Evolutionary conservation across 805 yeast genomes (phyloP).

Genomic region (Ogataea saltuana): DNA sequence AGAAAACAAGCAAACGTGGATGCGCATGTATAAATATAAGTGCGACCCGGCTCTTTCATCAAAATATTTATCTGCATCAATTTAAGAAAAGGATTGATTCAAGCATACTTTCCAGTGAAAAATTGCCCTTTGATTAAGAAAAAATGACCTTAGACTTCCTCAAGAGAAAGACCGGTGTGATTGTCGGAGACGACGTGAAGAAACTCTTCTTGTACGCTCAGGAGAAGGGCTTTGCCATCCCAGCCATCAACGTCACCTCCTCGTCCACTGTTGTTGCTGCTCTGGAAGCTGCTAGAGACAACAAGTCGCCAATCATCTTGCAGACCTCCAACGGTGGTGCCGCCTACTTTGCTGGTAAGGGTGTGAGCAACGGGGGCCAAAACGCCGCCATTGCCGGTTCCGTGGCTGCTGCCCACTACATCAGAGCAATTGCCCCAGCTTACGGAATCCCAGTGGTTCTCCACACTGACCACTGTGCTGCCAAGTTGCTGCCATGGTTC

Average conservation of each 20-base stretch:
- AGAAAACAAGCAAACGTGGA: slow-evolving; percentile 2
- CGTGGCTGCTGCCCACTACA: slow-evolving; percentile 96
- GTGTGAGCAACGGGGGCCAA: slow-evolving; percentile 92
- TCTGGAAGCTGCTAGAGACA: slow-evolving; percentile 95
- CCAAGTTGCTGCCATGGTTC: slow-evolving; percentile 96
- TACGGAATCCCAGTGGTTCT: slow-evolving; percentile 96
- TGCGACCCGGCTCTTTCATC: neutral
- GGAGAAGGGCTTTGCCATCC: slow-evolving; percentile 91
- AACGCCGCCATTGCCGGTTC: slow-evolving; percentile 92
- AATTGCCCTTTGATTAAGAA: neutral
- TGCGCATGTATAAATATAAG: slow-evolving; percentile 1
- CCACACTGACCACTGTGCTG: slow-evolving; percentile 99
- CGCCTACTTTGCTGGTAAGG: slow-evolving; percentile 99
- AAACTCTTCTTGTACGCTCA: slow-evolving; percentile 89
- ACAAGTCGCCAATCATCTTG: slow-evolving; percentile 90
- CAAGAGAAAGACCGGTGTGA: slow-evolving; percentile 93
- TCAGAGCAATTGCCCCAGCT: slow-evolving; percentile 93
- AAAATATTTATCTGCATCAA: too few species aligned
- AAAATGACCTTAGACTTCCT: slow-evolving; percentile 59
- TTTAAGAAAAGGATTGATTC: too few species aligned
- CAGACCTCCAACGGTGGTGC: slow-evolving; percentile 99
- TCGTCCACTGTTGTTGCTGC: slow-evolving; percentile 97
- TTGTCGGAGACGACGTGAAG: slow-evolving; percentile 96
- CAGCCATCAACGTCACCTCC: slow-evolving; percentile 97
- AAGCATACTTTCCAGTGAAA: too few species aligned